Evolutionary conservation across 768 basidiomycete genomes (phyloP).

Genomic region (Mycena maculata): DNA sequence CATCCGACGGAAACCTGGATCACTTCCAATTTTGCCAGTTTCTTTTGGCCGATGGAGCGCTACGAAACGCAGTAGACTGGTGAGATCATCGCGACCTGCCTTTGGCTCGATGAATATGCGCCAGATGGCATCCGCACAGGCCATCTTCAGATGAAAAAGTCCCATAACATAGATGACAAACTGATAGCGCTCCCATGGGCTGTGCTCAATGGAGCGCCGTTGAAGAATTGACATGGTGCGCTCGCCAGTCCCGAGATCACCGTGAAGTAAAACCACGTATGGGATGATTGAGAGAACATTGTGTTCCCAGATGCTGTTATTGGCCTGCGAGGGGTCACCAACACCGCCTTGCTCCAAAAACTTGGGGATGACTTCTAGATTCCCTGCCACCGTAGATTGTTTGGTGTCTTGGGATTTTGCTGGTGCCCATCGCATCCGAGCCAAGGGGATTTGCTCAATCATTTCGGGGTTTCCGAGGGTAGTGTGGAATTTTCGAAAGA

Average conservation of each 20-base stretch:
- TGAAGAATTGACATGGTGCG: conserved; percentile 14
- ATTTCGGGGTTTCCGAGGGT: conserved; percentile 37
- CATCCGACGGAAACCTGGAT: conserved; percentile 35
- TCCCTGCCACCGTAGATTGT: conserved; percentile 9
- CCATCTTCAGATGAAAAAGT: conserved; percentile 44
- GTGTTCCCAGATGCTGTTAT: background rate
- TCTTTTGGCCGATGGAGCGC: conserved; percentile 34
- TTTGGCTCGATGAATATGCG: conserved; percentile 37
- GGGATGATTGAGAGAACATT: conserved; percentile 1
- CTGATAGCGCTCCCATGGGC: conserved; percentile 34
- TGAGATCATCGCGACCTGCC: conserved; percentile 26
- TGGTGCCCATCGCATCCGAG: conserved; percentile 2
- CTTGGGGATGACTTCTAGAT: background rate
- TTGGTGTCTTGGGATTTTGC: background rate
- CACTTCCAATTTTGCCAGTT: conserved; percentile 33
- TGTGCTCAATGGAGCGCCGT: conserved; percentile 32
- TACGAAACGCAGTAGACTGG: conserved; percentile 34
- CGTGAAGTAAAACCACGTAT: conserved; percentile 29
- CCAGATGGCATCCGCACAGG: no score
- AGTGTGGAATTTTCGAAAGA: conserved; percentile 36
- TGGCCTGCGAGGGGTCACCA: background rate
- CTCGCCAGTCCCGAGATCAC: conserved; percentile 35
- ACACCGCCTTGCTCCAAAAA: background rate
- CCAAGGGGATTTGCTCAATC: conserved; percentile 32
- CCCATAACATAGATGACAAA: conserved; percentile 38